phyloP scores from a whole-genome alignment of 495 filamentous ascomycete genomes.

The Penicillium tannophilum region DNA sequence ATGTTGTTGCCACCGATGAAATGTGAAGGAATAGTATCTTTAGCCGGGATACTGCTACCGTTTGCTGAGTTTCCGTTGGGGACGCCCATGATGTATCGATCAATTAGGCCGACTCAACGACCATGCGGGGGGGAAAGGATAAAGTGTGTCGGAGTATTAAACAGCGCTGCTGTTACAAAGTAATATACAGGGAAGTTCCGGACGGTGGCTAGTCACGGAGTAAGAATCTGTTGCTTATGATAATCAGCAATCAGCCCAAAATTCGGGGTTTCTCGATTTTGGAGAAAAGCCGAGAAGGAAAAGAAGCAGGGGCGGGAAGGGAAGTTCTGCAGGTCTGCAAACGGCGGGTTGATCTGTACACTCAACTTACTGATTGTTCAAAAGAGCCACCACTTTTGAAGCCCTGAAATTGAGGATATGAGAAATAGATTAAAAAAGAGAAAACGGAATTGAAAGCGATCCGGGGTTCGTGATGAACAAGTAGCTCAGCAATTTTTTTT shows the following conservation, averaged over 20 bases:
- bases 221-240: conserved; percentile 1
- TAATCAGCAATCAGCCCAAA: conserved; percentile 3
- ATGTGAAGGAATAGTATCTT: conserved; percentile 82
- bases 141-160: conserved; percentile 13
- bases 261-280: neutral
- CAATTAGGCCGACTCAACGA: conserved; percentile 12
- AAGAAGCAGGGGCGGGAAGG: neutral
- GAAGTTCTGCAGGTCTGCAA: neutral
- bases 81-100: conserved; percentile 40
- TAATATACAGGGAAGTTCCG: conserved; percentile 29
- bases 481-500: neutral
- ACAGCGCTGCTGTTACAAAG: conserved; percentile 21
- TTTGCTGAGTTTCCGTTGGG: conserved; percentile 47
- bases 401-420: neutral
- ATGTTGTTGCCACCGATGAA: conserved; percentile 95
- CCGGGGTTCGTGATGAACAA: neutral
- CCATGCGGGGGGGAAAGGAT: conserved; percentile 20
- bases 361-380: neutral
- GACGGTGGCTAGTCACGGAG: conserved; percentile 10
- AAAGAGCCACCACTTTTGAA: neutral
- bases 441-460: neutral
- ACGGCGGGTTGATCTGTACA: neutral
- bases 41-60: conserved; percentile 59
- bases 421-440: neutral
- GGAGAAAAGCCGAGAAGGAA: neutral